Conservation (phyloP, 371 early-diverging fungal genomes). For the Homolaphlyctis polyrhiza region DNA sequence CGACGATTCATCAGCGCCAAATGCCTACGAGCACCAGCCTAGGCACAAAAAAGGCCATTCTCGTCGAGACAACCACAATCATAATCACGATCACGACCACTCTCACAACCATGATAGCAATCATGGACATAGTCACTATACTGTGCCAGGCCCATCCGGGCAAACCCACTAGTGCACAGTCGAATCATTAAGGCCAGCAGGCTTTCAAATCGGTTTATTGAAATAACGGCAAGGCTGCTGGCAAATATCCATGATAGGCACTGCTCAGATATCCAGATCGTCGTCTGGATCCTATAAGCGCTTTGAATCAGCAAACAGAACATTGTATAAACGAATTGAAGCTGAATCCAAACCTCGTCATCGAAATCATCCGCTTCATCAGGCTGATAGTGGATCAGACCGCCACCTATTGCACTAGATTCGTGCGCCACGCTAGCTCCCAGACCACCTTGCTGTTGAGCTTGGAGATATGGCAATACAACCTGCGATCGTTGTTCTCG, state of each 20-base stretch:
- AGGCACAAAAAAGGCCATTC: slow-evolving; percentile 2
- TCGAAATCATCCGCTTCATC: slow-evolving; percentile 5
- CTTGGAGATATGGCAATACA: slow-evolving; percentile 74
- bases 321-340: neutral
- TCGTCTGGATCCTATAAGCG: neutral
- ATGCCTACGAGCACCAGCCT: slow-evolving; percentile 27
- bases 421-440: neutral
- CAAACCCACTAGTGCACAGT: neutral
- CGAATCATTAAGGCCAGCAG: neutral
- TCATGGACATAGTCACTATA: too few species aligned
- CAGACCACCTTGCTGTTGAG: slow-evolving; percentile 32
- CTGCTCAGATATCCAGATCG: neutral
- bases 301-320: neutral
- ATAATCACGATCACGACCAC: slow-evolving; percentile 9
- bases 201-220: too few species aligned
- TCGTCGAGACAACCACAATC: neutral
- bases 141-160: too few species aligned
- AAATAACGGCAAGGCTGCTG: too few species aligned
- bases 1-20: slow-evolving; percentile 24
- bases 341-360: slow-evolving; percentile 1
- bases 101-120: too few species aligned
- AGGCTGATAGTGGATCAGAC: slow-evolving; percentile 4
- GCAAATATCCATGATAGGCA: too few species aligned
- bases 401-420: neutral
- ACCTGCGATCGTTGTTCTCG: slow-evolving; percentile 66